Base-by-base conservation (phyloP, 345 rosid genomes). In the Salix arbutifolia region DNA sequence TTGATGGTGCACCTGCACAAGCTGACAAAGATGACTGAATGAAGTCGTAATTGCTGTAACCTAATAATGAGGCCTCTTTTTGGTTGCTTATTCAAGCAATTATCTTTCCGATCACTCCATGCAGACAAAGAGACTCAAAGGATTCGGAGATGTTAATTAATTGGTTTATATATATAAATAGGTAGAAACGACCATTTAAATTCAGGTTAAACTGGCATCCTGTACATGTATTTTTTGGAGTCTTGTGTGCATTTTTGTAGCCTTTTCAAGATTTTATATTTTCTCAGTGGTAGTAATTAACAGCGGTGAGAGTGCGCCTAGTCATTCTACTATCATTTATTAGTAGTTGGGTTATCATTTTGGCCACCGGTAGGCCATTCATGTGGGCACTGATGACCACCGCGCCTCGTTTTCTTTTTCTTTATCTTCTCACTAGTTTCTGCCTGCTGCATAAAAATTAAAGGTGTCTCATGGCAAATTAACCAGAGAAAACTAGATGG, bases 261-360 rank as follows among this genome's bases (percentile, higher is more conserved):
- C 65, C n/a, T 52, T 58, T 21, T 28, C 3, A n/a, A 35, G 65
- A 35, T 72, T n/a, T 71, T 21, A 42, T 35, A 12, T 33, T n/a
- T 21, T 30, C 28, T n/a, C 62, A 56, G n/a, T n/a, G 28, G 26
- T 10, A 25, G 28, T 26, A 26, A 26, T 2, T 56, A 56, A 30
- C 0, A 48, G 18, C 25, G 69, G n/a, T 35, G 69, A 19, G 40
- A 18, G 8, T 33, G 44, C 19, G 40, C 28, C 28, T 56, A 66
- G 4, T 25, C 56, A 74, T 38, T 13, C 18, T 38, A 62, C 12
- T 26, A 46, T 21, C 26, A 60, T 58, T 73, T 65, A 71, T 42
- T 74, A 74, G 88, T 85, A 23, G 90, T 84, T 83, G 76, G 84
- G 83, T 84, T 90, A 85, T 79, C 81, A 83, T 81, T 42, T 71